Conservation (phyloP, 345 rosid genomes). For the Arabis hirsuta region DNA sequence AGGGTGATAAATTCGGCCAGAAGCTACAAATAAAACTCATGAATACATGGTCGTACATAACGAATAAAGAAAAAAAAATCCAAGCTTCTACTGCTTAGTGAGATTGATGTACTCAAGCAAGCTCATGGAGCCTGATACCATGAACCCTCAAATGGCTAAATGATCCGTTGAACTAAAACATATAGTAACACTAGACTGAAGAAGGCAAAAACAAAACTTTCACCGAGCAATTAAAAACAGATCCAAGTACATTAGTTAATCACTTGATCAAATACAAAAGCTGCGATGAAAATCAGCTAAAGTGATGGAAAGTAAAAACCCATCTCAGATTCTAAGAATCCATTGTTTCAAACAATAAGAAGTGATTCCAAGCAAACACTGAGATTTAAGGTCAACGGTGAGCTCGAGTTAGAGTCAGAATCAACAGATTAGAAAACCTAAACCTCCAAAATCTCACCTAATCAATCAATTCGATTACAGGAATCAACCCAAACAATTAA, state of each 20-base stretch:
- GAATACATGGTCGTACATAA: constrained; percentile 10
- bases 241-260: constrained; percentile 13
- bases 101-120: constrained; percentile 23
- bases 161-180: constrained; percentile 13
- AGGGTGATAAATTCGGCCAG: constrained; percentile 43
- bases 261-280: constrained; percentile 19
- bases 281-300: constrained; percentile 1
- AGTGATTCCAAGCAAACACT: background rate
- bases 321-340: constrained; percentile 27
- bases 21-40: constrained; percentile 48
- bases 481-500: constrained; percentile 1
- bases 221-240: constrained; percentile 17
- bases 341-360: constrained; percentile 6
- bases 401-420: constrained; percentile 8
- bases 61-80: background rate
- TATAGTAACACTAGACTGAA: background rate
- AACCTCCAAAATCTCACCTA: constrained; percentile 10
- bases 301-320: constrained; percentile 23
- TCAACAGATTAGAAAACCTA: constrained; percentile 22
- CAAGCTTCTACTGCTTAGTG: background rate
- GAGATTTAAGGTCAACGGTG: constrained; percentile 35
- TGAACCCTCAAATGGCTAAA: background rate
- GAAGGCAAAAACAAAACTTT: constrained; percentile 13
- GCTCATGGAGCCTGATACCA: background rate
- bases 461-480: background rate